Evolutionary conservation across 75 land plant species (phyloP).

Genomic region (Sequoiadendron giganteum): DNA sequence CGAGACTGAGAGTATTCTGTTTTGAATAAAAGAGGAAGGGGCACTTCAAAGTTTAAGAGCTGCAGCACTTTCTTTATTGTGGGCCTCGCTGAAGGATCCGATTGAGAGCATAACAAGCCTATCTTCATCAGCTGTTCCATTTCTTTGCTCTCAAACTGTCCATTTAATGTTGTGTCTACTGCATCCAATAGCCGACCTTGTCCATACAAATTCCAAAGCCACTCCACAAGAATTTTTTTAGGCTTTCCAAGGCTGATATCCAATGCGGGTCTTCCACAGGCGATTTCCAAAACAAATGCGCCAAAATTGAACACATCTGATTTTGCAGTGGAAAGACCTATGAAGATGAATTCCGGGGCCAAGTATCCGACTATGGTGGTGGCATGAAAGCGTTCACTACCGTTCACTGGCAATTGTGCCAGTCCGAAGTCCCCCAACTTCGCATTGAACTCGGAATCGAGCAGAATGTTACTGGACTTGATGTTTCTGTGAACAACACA

Average conservation of each 20-base stretch:
- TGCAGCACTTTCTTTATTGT: constrained; percentile 47
- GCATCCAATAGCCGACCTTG: constrained; percentile 7
- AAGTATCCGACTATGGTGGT: constrained; percentile 28
- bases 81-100: constrained; percentile 51
- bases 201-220: constrained; percentile 33
- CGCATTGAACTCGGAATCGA: constrained; percentile 43
- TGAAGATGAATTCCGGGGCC: constrained; percentile 26
- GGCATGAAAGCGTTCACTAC: constrained; percentile 15
- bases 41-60: constrained; percentile 28
- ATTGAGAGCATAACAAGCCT: constrained; percentile 61
- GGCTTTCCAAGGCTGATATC: background rate
- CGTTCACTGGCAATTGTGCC: constrained; percentile 33
- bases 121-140: constrained; percentile 51
- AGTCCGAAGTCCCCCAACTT: constrained; percentile 53
- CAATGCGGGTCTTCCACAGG: constrained; percentile 19
- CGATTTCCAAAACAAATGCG: constrained; percentile 29
- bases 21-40: background rate
- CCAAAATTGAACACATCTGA: constrained; percentile 47
- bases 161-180: constrained; percentile 29
- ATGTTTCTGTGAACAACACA: constrained; percentile 42
- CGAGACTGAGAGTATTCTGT: too few relatives aligned
- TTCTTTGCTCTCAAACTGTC: constrained; percentile 25
- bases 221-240: constrained; percentile 20
- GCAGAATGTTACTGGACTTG: constrained; percentile 48
- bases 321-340: constrained; percentile 24